These are phyloP conservation scores for Backusella parvicylindrica DNA, from an alignment of 192 early-diverging fungal species.

Conservation along the genomic window DNA sequence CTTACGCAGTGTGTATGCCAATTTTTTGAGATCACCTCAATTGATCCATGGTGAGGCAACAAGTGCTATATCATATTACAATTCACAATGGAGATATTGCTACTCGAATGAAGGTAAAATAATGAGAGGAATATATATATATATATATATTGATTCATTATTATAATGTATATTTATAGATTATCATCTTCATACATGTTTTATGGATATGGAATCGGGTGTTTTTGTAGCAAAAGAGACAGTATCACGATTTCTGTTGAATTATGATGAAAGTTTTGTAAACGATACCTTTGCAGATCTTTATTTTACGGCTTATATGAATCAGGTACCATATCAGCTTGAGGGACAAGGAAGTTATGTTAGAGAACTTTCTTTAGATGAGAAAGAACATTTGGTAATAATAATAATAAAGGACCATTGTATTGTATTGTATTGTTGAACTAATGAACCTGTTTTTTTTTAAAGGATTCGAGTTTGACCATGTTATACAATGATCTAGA, in stretches of 20 bases:
- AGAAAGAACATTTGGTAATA: slow-evolving; percentile 12
- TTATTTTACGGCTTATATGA: slow-evolving; percentile 54
- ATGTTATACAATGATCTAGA: background rate
- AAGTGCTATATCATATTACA: slow-evolving; percentile 40
- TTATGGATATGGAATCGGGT: slow-evolving; percentile 47
- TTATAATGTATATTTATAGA: slow-evolving; percentile 18
- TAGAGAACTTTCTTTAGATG: background rate
- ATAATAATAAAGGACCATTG: background rate
- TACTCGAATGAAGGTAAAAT: slow-evolving; percentile 52
- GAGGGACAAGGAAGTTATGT: slow-evolving; percentile 18
- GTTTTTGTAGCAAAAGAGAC: slow-evolving; percentile 45
- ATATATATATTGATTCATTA: background rate
- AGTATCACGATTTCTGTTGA: slow-evolving; percentile 46
- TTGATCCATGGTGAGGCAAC: slow-evolving; percentile 50
- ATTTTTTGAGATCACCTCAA: slow-evolving; percentile 50
- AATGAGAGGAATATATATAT: background rate
- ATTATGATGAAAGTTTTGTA: slow-evolving; percentile 43
- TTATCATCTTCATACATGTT: slow-evolving; percentile 50
- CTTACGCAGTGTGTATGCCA: slow-evolving; percentile 52
- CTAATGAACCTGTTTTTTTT: background rate
- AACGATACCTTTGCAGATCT: slow-evolving; percentile 52
- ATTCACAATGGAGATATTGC: slow-evolving; percentile 54
- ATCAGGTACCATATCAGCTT: slow-evolving; percentile 51
- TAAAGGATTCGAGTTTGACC: background rate
- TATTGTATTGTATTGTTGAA: background rate